Percentiles rank a stretch among this genome's conserved stretches.
phyloP scores from a whole-genome alignment of 2,329 filamentous ascomycete species.

The Colletotrichum sp. region DNA sequence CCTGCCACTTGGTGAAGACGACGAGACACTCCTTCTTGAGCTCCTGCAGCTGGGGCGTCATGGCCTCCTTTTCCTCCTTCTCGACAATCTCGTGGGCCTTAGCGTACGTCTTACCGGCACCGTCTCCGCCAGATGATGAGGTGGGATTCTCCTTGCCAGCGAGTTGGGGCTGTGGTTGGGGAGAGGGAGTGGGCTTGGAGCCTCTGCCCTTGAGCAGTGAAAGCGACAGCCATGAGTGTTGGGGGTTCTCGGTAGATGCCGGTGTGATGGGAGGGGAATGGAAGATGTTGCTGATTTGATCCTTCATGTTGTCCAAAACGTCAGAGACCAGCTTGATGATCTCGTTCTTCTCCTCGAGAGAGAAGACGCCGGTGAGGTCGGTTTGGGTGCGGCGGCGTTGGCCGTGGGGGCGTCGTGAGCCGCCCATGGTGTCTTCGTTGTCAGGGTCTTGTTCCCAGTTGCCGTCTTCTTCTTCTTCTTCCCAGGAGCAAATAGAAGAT shows the following conservation, averaged over 20 bases:
- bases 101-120: constrained; percentile 25
- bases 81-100: constrained; percentile 33
- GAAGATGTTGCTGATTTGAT: constrained; percentile 57
- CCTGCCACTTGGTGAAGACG: constrained; percentile 84
- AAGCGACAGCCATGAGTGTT: constrained; percentile 40
- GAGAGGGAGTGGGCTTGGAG: not conserved
- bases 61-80: constrained; percentile 37
- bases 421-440: constrained; percentile 8
- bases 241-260: constrained; percentile 31
- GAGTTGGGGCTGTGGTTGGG: constrained; percentile 5
- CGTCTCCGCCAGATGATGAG: constrained; percentile 10
- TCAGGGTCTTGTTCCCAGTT: constrained; percentile 14
- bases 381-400: constrained; percentile 29
- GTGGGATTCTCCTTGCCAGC: constrained; percentile 4
- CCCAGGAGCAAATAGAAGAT: constrained; percentile 19
- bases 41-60: constrained; percentile 42
- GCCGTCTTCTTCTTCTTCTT: constrained; percentile 21
- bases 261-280: constrained; percentile 47
- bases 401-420: constrained; percentile 13
- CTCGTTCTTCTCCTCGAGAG: constrained; percentile 53
- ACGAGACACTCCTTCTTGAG: constrained; percentile 72
- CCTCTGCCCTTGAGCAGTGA: constrained; percentile 30
- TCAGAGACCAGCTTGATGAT: constrained; percentile 55
- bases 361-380: constrained; percentile 57
- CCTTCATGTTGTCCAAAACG: constrained; percentile 61